Base-by-base conservation (phyloP, 2,329 filamentous ascomycete species). In the Fusarium duplospermum region DNA sequence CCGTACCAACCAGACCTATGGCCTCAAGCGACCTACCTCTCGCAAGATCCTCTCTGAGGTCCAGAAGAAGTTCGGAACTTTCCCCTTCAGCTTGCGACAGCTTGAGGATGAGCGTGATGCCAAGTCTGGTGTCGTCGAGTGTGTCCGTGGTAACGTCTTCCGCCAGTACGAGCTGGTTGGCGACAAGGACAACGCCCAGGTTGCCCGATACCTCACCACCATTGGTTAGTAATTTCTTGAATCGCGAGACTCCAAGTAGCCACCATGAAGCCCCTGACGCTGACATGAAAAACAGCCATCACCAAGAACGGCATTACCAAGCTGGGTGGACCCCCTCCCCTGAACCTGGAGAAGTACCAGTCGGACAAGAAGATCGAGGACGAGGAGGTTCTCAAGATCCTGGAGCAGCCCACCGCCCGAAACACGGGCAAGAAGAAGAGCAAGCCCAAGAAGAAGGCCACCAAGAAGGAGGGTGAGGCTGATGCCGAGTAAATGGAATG, bases 321-420 rank as follows among this genome's bases (percentile, higher is more conserved):
- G 86, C 87, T 99, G 67, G 92, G 94, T 79, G 92, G 90, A 29
- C 92, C 96, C 36, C 91, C 93, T 71, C 83, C 92, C 24, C 88
- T 93, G 73, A 94, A 98, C 81, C 83, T 96, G 71, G 90, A 89
- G 82, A 95, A 95, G 87, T 91, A 93, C 88, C 93, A 98, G 90
- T 93, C 94, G 36, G 95, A 98, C 84, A 98, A 98, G 91, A 98
- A 98, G 90, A 98, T 99, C 81, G 93, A 92, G 76, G 96, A 98
- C 75, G 94, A 97, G 87, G 96, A 98, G 86, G 89, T 99, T 76
- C 91, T 98, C 78, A 94, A 96, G 89, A 96, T 98, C 75, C 89
- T 99, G 61, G 95, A 96, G 86, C 93, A 94, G 84, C 96, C 96
- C 35, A 86, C 98, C 78, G 88, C 92, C 76, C 94, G 94, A 86